Percentiles rank a stretch among this genome's conserved stretches.
Conservation (phyloP, 768 basidiomycete genomes). For the Boletus subcaerulescens region DNA sequence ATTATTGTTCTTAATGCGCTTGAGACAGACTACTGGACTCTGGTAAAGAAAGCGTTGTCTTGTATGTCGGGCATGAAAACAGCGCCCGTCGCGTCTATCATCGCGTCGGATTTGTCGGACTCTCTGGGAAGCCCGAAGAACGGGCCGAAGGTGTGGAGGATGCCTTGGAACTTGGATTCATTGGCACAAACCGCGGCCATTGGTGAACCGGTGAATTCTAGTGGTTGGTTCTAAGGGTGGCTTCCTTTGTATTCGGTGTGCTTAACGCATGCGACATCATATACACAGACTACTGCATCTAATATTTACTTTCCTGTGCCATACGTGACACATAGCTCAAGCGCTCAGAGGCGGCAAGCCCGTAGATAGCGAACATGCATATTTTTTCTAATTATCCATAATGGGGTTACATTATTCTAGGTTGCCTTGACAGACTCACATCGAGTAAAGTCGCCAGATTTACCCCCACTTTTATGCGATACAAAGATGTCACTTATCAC, state of each 20-base stretch:
- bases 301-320: not conserved
- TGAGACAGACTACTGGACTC: constrained; percentile 36
- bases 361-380: not conserved
- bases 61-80: constrained; percentile 55
- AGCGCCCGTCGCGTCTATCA: constrained; percentile 50
- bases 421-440: not conserved
- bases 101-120: constrained; percentile 50
- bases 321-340: not conserved
- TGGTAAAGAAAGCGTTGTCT: constrained; percentile 47
- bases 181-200: constrained; percentile 46
- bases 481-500: constrained; percentile 68
- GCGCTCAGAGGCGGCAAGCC: not conserved
- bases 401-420: not conserved
- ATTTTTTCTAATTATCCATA: not conserved
- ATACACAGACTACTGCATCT: not conserved
- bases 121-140: constrained; percentile 35
- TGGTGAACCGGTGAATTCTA: constrained; percentile 54
- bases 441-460: constrained; percentile 63
- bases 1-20: not conserved
- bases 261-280: not conserved
- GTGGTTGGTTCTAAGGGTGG: not conserved
- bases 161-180: constrained; percentile 53
- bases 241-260: not conserved
- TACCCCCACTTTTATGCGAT: constrained; percentile 66
- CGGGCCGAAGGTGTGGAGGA: constrained; percentile 42